Evolutionary conservation across 1,284 basidiomycete genomes (phyloP).

Genomic region (Tilletia horrida): DNA sequence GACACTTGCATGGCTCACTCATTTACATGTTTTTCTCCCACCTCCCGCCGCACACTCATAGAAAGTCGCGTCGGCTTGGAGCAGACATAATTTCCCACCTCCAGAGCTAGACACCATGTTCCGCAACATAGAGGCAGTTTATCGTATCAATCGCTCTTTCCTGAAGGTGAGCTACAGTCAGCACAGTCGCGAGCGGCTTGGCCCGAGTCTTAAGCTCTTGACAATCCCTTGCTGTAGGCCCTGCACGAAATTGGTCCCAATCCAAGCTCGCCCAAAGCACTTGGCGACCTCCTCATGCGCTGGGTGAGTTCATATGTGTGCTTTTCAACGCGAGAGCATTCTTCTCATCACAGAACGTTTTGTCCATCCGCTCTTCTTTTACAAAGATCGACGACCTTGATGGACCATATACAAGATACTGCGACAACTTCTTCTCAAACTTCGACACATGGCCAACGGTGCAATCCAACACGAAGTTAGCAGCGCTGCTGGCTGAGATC

Average conservation of each 20-base stretch:
- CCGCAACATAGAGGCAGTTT: conserved; percentile 82
- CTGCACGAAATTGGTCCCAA: conserved; percentile 89
- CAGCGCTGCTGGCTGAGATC: conserved; percentile 68
- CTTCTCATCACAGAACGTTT: neutral
- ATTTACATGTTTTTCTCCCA: conserved; percentile 24
- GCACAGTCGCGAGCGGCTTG: neutral
- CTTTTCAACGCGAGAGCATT: neutral
- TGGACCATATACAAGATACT: conserved; percentile 78
- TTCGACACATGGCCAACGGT: conserved; percentile 83
- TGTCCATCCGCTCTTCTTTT: neutral
- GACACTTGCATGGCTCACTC: neutral
- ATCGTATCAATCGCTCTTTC: conserved; percentile 81
- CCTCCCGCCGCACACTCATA: conserved; percentile 54
- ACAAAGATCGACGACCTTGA: conserved; percentile 63
- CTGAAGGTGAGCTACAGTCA: conserved; percentile 27
- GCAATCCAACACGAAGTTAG: conserved; percentile 69
- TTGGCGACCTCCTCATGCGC: conserved; percentile 92
- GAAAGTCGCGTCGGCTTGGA: conserved; percentile 97
- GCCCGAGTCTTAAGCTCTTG: conserved; percentile 19
- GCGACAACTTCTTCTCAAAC: conserved; percentile 68
- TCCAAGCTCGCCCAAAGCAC: conserved; percentile 86
- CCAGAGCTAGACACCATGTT: conserved; percentile 90
- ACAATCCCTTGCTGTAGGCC: conserved; percentile 62
- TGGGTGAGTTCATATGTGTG: conserved; percentile 61
- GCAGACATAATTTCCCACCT: conserved; percentile 86